Evolutionary conservation across 768 basidiomycete genomes (phyloP).

Genomic region (Kwoniella mangroviensis): DNA sequence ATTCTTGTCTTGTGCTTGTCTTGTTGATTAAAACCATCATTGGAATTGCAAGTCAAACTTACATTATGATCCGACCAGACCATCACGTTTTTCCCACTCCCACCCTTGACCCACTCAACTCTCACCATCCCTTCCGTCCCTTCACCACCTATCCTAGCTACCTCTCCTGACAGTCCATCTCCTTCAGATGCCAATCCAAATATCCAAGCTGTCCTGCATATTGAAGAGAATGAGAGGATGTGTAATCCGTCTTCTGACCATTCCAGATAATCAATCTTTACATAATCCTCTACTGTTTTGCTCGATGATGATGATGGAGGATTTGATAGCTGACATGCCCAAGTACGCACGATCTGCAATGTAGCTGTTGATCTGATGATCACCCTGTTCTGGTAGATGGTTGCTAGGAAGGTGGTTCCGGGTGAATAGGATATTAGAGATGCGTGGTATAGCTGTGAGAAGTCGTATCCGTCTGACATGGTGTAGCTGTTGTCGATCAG

Average conservation of each 20-base stretch:
- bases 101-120: conserved; percentile 77
- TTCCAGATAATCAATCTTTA: conserved; percentile 71
- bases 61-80: conserved; percentile 95
- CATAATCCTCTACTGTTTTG: conserved; percentile 43
- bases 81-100: conserved; percentile 76
- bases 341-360: conserved; percentile 79
- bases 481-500: neutral
- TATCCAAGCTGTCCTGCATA: conserved; percentile 71
- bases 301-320: neutral
- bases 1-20: too few relatives aligned
- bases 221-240: conserved; percentile 78
- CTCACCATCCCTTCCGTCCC: conserved; percentile 77
- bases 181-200: conserved; percentile 78
- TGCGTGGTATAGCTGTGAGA: conserved; percentile 45
- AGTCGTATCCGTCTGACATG: conserved; percentile 46
- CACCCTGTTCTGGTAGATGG: conserved; percentile 75
- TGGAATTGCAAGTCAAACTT: conserved; percentile 58
- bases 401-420: conserved; percentile 83
- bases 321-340: conserved; percentile 62
- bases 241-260: conserved; percentile 92
- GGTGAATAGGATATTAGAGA: conserved; percentile 69
- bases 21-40: too few relatives aligned
- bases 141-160: conserved; percentile 42
- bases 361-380: conserved; percentile 83
- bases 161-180: conserved; percentile 44